Base-by-base conservation (phyloP, 2,329 filamentous ascomycete species). In the Hirsutella thompsonii region DNA sequence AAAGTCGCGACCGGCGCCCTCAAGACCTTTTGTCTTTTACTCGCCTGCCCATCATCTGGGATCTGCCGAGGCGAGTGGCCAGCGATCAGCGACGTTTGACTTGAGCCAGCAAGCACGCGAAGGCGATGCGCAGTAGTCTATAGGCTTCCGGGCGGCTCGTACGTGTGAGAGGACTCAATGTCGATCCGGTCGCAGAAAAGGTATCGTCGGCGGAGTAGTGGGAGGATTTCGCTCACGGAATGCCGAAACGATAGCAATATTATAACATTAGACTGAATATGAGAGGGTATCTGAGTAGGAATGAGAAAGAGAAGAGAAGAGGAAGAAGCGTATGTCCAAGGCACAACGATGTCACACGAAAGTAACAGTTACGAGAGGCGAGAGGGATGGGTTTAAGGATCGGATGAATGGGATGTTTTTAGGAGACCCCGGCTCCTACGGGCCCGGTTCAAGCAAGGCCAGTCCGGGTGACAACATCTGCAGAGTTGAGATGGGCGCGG, bases 21-120 rank as follows among this genome's bases (percentile, higher is more conserved):
- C 16, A 37, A 38, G 29, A 48, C 45, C 18, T 36, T 43, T 39
- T 40, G 38, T 28, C 29, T 5, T 14, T 35, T 8, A 11, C 26
- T 10, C n/a, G 5, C 32, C 10, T 16, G 19, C 42, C 18, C 38
- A 37, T 40, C 16, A 1, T 36, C 29, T 20, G 36, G 32, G n/a
- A n/a, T n/a, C n/a, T n/a, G n/a, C 40, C 14, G 20, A 29, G 5
- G n/a, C 3, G 21, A 5, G 5, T 5, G 36, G 8, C n/a, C 28
- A 5, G 36, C n/a, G 21, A 29, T 34, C 8, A n/a, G n/a, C 32
- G 9, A 18, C 3, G 6, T 18, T 18, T 33, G 32, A 16, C 16
- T 18, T 33, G 32, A 16, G 14, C 14, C 8, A 16, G 32, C 8
- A 33, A 16, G 5, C 14, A 4, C 3, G 32, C 18, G 2, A 3